Evolutionary conservation across 2,329 filamentous ascomycete species (phyloP), one percentile per base, ranked within the genome.

Genomic region (Cyclaneusma minus): DNA sequence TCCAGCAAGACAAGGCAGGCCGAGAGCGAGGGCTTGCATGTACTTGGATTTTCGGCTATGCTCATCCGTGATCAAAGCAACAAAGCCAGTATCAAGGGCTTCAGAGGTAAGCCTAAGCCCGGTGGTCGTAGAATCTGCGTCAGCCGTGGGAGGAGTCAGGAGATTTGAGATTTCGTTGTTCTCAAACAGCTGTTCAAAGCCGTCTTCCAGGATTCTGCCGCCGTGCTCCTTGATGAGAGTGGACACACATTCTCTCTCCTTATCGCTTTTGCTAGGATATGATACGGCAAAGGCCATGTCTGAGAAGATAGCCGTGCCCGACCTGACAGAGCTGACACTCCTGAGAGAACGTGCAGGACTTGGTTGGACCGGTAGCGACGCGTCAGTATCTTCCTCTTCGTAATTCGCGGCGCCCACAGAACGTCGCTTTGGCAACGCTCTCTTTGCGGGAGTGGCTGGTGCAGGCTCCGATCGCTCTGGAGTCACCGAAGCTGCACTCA

Each of bases 201-300:
- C 84, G 18, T 71, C 63, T 2, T 70, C 52, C 0, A 95, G 51
- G 7, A 94, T 56, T 1, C 52, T 56, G 1, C 84, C 87, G 3
- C 84, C 87, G 25, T 81, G 71, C 5, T 67, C 60, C 3, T 58
- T 51, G 29, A 95, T 84, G 25, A 68, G 55, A 2, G 57, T 58
- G 17, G 67, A 67, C 3, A 89, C 48, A 47, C 69, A 68, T 11
- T 69, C 62, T 6, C 54, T 54, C 10, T 60, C 62, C 27, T 69
- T 61, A 2, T 65, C 60, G 3, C 59, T 55, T 21, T 56, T 53
- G 0, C 52, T 49, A 38, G 62, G 61, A 34, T 83, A 81, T 0
- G 83, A 87, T 7, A 93, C 65, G 0, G 84, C 84, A 50, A 95
- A 94, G 0, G 70, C 71, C 84, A 94, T 93, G 21, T 74, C 71